Base-by-base conservation (phyloP, 2,329 filamentous ascomycete genomes). In the Fusarium palustre region DNA sequence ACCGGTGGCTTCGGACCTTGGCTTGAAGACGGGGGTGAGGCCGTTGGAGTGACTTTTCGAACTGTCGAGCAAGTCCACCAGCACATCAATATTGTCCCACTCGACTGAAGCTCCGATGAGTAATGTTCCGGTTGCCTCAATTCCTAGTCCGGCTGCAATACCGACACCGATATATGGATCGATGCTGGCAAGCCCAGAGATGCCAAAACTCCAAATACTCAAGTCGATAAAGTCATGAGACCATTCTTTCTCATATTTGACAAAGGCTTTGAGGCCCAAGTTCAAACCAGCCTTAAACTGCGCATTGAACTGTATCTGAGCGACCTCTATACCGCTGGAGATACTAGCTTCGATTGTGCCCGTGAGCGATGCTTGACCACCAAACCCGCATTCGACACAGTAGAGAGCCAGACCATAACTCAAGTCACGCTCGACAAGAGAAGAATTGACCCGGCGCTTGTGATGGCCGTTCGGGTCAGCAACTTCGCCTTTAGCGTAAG, bases 221-320 rank as follows among this genome's bases (percentile, higher is more conserved):
- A 36, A 22, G 0, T 18, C 25, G 1, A 30, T 16, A 0, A 48
- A 33, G 3, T 49, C 39, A 2, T 33, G 24, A 9, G 13, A n/a
- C 45, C 50, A 64, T 18, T 38, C 22, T 5, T 64, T 63, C 11
- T 64, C 45, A 10, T 64, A 63, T 5, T 50, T 63, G n/a, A 64
- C 43, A 28, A 50, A 63, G 0, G 58, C 60, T 1, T 49, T 24
- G 0, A 64, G 3, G 1, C 60, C 60, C 0, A 64, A 18, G 3
- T 64, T 50, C 2, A 64, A 22, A 0, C 60, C 60, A 4, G 58
- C 60, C 25, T 63, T 50, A n/a, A 64, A 64, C 2, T 41, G 7
- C 1, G 39, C 39, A 16, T 63, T 50, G 16, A 64, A 63, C 10
- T 45, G 33, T 2, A 49, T 15, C 5, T 64, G 38, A 2, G 58